A percentile compares a stretch with the other conserved stretches of the same genome.
Evolutionary conservation across 2,329 filamentous ascomycete genomes (phyloP).

Genomic region (Monosporascus sp.): DNA sequence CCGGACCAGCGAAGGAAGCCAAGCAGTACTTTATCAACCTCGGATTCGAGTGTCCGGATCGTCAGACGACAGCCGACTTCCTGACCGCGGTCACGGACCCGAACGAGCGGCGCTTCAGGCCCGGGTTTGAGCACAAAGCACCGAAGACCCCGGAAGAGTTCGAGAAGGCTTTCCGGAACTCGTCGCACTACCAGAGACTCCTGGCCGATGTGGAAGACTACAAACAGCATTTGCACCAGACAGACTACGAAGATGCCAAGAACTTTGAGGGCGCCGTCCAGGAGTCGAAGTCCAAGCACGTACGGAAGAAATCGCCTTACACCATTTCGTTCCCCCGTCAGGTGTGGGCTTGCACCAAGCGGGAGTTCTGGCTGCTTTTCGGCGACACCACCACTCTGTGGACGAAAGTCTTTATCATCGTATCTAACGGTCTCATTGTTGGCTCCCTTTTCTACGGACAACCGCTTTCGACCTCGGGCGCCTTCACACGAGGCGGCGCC

Average conservation of each 20-base stretch:
- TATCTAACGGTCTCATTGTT: constrained; percentile 68
- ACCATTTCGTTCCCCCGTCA: constrained; percentile 71
- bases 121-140: constrained; percentile 58
- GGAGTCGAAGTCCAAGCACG: constrained; percentile 62
- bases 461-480: constrained; percentile 50
- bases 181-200: constrained; percentile 54
- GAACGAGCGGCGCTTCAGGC: constrained; percentile 61
- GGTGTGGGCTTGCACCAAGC: constrained; percentile 60
- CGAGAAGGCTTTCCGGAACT: constrained; percentile 58
- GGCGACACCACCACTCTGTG: constrained; percentile 70
- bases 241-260: constrained; percentile 53
- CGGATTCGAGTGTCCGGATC: constrained; percentile 55
- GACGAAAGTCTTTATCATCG: constrained; percentile 74
- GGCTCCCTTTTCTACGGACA: constrained; percentile 74
- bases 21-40: constrained; percentile 61
- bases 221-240: constrained; percentile 41
- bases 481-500: constrained; percentile 50
- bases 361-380: constrained; percentile 73
- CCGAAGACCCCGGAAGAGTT: constrained; percentile 67
- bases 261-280: constrained; percentile 61
- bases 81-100: constrained; percentile 71
- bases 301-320: constrained; percentile 65
- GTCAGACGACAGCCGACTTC: constrained; percentile 71
- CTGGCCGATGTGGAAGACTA: constrained; percentile 52
- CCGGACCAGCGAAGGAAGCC: constrained; percentile 56